Evolutionary conservation across 1,284 basidiomycete genomes (phyloP).

Genomic region (Heliocybe sulcata): DNA sequence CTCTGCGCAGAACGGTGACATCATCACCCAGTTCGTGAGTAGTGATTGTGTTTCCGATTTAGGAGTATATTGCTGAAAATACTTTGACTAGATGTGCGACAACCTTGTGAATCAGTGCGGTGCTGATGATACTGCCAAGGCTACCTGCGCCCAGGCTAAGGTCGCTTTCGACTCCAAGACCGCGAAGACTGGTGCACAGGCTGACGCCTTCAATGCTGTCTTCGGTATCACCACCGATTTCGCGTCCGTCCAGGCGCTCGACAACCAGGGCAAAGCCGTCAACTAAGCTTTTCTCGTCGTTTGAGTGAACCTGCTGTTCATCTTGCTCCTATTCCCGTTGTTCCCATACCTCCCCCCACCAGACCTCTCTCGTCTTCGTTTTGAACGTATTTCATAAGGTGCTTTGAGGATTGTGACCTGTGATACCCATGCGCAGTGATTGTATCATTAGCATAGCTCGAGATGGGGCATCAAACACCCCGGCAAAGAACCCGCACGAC

Average conservation of each 20-base stretch:
- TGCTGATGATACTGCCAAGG: conserved; percentile 46
- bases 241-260: conserved; percentile 14
- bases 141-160: conserved; percentile 34
- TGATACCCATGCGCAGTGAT: not conserved
- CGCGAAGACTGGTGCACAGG: conserved; percentile 41
- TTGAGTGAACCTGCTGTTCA: not conserved
- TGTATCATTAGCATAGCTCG: not conserved
- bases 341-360: too few species aligned
- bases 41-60: too few species aligned
- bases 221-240: conserved; percentile 38
- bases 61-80: not conserved
- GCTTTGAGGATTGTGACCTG: not conserved
- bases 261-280: conserved; percentile 14
- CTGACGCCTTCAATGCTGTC: conserved; percentile 51
- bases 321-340: too few species aligned
- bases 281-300: not conserved
- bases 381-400: not conserved
- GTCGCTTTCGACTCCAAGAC: conserved; percentile 35
- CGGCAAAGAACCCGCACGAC: not conserved
- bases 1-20: conserved; percentile 42
- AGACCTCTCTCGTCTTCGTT: conserved; percentile 13
- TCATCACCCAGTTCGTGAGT: conserved; percentile 39
- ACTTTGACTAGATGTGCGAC: conserved; percentile 35
- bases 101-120: conserved; percentile 41
- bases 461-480: not conserved